Evolutionary conservation across 2,329 filamentous ascomycete species (phyloP).

Genomic region (Fusarium sp.): DNA sequence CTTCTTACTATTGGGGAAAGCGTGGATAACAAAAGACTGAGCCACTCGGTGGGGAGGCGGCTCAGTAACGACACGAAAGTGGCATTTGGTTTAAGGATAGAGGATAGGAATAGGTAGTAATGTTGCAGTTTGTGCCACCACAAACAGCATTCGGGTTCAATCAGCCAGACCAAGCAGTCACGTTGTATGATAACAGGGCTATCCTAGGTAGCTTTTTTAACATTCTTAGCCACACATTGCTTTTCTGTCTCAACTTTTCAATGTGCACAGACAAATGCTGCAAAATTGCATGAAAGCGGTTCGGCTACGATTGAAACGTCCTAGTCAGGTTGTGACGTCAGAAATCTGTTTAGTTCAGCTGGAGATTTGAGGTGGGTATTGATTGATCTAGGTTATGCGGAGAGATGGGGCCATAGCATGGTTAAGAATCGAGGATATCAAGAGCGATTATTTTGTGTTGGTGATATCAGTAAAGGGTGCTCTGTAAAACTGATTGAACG

Average conservation of each 20-base stretch:
- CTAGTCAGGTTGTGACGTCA: constrained; percentile 38
- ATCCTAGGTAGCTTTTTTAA: constrained; percentile 7
- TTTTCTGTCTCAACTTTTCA: not conserved
- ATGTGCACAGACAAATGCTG: not conserved
- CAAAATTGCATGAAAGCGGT: constrained; percentile 5
- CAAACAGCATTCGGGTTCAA: not conserved
- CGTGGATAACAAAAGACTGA: constrained; percentile 11
- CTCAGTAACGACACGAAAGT: constrained; percentile 22
- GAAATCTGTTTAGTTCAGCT: constrained; percentile 14
- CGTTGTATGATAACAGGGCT: not conserved
- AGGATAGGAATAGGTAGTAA: constrained; percentile 3
- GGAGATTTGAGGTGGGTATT: constrained; percentile 10
- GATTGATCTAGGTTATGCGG: constrained; percentile 10
- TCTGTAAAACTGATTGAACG: not conserved
- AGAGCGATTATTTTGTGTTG: not conserved
- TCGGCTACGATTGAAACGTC: constrained; percentile 1
- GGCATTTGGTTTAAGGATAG: not conserved
- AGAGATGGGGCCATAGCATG: not conserved
- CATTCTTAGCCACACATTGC: constrained; percentile 18
- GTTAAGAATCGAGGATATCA: not conserved
- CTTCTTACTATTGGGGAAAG: not conserved
- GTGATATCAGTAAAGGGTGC: not conserved
- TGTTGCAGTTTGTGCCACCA: not conserved
- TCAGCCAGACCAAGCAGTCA: not conserved
- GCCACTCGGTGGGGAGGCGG: constrained; percentile 47